These are phyloP conservation scores for Diutina catenulata DNA, from an alignment of 1,139 yeast genomes.

Conservation along the genomic window DNA sequence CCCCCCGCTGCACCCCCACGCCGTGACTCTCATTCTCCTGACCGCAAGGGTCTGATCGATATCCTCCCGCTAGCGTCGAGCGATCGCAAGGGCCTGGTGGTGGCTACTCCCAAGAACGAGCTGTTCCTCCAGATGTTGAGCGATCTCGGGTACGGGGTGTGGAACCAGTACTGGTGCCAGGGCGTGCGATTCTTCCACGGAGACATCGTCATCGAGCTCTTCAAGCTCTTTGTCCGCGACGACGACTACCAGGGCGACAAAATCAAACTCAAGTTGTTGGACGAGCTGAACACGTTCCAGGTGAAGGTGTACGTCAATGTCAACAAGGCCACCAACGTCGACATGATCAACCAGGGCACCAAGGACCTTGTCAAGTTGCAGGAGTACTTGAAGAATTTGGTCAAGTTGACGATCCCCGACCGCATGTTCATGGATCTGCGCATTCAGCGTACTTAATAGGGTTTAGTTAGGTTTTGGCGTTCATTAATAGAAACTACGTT, in stretches of 20 bases:
- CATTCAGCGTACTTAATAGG: neutral
- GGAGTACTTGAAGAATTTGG: slow-evolving; percentile 52
- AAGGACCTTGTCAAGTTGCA: slow-evolving; percentile 51
- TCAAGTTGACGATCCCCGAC: slow-evolving; percentile 64
- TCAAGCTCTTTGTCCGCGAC: slow-evolving; percentile 35
- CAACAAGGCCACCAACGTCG: slow-evolving; percentile 64
- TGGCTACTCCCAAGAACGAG: slow-evolving; percentile 15
- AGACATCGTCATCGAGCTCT: slow-evolving; percentile 50
- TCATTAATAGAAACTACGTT: neutral
- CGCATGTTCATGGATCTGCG: slow-evolving; percentile 66
- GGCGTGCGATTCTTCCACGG: slow-evolving; percentile 60
- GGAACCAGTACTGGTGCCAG: slow-evolving; percentile 53
- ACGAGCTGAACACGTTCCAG: slow-evolving; percentile 45
- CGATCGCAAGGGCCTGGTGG: slow-evolving; percentile 5
- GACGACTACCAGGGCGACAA: slow-evolving; percentile 16
- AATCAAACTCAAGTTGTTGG: slow-evolving; percentile 35
- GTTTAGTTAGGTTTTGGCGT: neutral
- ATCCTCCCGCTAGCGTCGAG: too few relatives aligned
- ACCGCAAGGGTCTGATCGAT: too few relatives aligned
- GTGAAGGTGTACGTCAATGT: slow-evolving; percentile 62
- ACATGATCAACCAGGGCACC: slow-evolving; percentile 53
- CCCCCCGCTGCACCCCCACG: too few relatives aligned
- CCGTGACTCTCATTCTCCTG: too few relatives aligned
- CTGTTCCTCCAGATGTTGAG: slow-evolving; percentile 39
- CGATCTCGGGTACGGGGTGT: slow-evolving; percentile 61